A percentile compares a stretch with the other conserved stretches of the same genome.
Evolutionary conservation across 441 rosid genomes (phyloP).

Genomic region (Theobroma grandiflorum): DNA sequence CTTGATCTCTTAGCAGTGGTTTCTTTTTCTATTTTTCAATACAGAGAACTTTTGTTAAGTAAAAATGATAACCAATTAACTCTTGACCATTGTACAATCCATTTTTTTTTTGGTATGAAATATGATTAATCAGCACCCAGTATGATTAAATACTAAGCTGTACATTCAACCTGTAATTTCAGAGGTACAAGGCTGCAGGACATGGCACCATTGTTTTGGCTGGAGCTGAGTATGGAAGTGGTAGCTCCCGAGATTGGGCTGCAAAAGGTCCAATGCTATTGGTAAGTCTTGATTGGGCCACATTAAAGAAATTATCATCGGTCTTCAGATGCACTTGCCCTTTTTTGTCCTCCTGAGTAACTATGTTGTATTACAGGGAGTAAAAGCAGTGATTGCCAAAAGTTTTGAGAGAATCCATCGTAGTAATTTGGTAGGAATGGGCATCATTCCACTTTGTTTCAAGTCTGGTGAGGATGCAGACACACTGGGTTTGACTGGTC

Average conservation of each 20-base stretch:
- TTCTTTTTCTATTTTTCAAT: not conserved
- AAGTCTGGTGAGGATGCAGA: slow-evolving; percentile 95
- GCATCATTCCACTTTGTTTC: slow-evolving; percentile 91
- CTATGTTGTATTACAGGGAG: slow-evolving; percentile 64
- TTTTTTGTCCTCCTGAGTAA: not conserved
- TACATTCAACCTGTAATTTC: slow-evolving; percentile 35
- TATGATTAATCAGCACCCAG: not conserved
- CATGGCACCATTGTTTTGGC: slow-evolving; percentile 86
- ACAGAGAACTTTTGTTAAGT: not conserved
- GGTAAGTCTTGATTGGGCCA: slow-evolving; percentile 50
- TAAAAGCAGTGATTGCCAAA: slow-evolving; percentile 95
- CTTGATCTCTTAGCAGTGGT: not conserved
- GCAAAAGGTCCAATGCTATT: slow-evolving; percentile 97
- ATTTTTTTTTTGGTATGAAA: not conserved
- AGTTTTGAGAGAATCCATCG: slow-evolving; percentile 99
- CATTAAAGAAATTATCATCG: not conserved
- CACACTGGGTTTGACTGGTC: slow-evolving; percentile 86
- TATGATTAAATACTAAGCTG: not conserved
- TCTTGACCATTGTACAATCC: not conserved
- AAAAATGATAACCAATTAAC: not conserved
- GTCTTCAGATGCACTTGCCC: not conserved
- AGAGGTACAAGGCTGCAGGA: slow-evolving; percentile 87
- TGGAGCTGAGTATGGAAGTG: slow-evolving; percentile 99
- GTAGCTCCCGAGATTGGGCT: slow-evolving; percentile 99
- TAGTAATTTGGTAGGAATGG: slow-evolving; percentile 99